Conservation (phyloP, 257 asterid genomes). For the Nicotiana paniculata region DNA sequence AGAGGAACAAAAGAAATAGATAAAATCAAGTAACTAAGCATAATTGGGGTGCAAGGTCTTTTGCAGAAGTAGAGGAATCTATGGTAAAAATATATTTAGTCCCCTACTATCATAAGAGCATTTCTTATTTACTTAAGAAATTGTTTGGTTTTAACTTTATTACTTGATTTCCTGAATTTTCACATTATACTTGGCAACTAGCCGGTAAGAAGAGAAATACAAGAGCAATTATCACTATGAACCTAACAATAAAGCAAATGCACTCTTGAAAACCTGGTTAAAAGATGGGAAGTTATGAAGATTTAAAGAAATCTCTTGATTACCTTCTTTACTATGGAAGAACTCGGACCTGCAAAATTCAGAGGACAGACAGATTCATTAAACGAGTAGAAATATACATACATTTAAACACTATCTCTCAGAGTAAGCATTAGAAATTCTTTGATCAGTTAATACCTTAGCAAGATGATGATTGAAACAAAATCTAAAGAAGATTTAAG, state of each 20-base stretch:
- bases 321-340: conserved; percentile 54
- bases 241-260: background rate
- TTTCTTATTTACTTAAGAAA: background rate
- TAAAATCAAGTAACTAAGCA: too few species aligned
- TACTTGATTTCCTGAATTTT: background rate
- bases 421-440: background rate
- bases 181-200: background rate
- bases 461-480: background rate
- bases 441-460: background rate
- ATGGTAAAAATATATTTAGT: too few species aligned
- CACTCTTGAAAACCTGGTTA: conserved; percentile 1
- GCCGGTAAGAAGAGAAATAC: background rate
- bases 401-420: background rate
- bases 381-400: background rate
- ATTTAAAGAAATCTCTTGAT: background rate
- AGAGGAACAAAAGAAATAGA: too few species aligned
- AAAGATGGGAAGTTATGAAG: background rate
- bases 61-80: too few species aligned
- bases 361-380: conserved; percentile 19
- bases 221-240: background rate
- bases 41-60: too few species aligned
- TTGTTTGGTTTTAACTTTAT: background rate
- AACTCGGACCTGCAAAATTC: conserved; percentile 44
- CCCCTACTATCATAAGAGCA: background rate
- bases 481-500: background rate